Evolutionary conservation across 306 rosid species (phyloP).

Genomic region (Psophocarpus tetragonolobus): DNA sequence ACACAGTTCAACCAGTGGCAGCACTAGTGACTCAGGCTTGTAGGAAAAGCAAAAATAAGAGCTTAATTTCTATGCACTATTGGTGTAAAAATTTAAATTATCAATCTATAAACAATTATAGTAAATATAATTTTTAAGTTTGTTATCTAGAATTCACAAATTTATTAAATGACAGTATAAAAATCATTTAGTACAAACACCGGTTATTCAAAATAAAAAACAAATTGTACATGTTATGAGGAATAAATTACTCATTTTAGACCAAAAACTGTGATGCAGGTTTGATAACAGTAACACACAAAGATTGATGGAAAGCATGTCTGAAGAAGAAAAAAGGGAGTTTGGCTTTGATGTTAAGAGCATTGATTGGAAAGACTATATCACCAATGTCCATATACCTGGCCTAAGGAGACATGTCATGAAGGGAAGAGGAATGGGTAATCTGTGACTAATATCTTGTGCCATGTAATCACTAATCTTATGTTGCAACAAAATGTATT

Average conservation of each 20-base stretch:
- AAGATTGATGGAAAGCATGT: conserved; percentile 72
- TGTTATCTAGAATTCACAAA: no score
- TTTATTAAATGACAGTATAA: neutral
- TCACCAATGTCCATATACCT: conserved; percentile 83
- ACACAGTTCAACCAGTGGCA: conserved; percentile 12
- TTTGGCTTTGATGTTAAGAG: conserved; percentile 82
- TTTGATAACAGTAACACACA: conserved; percentile 85
- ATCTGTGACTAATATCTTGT: conserved; percentile 26
- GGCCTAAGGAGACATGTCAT: conserved; percentile 86
- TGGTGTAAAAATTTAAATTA: neutral
- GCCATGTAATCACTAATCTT: conserved; percentile 23
- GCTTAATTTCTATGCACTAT: neutral
- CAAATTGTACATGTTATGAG: neutral
- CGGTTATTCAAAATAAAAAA: neutral
- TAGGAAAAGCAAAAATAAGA: no score
- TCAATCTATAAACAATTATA: neutral
- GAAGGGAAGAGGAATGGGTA: conserved; percentile 76
- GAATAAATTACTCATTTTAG: conserved; percentile 10
- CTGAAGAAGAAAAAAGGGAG: conserved; percentile 75
- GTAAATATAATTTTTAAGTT: no score
- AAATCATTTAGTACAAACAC: neutral
- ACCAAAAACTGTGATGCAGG: conserved; percentile 47
- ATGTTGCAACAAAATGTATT: conserved; percentile 39
- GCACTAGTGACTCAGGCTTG: neutral
- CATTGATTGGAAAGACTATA: conserved; percentile 86